Base-by-base conservation (phyloP, 2,329 filamentous ascomycete genomes). In the Ceratocystis albifundus region DNA sequence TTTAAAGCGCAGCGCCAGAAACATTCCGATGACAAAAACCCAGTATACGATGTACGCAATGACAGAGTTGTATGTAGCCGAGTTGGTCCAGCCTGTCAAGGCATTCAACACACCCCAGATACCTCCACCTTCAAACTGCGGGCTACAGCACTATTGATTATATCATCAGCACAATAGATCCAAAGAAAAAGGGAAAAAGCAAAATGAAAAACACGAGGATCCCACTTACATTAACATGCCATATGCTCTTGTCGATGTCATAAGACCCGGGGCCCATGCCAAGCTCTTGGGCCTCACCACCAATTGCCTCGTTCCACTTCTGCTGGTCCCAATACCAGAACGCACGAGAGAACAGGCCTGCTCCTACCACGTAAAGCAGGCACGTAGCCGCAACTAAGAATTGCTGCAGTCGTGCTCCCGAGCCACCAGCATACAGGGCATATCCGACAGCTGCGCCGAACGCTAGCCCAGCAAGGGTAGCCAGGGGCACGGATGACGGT, bases 71-170 rank as follows among this genome's bases (percentile, higher is more conserved):
- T 93, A 91, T 1, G 90, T 95, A 4, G 89, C 91, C 12, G 88
- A 90, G 77, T 96, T 96, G 69, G 85, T 83, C 91, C 91, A 96
- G 67, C 91, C 90, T 10, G 96, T 80, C 65, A 96, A 80, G 67
- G 89, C 85, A 71, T 95, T 93, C 80, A 96, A 90, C 70, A 96
- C 85, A 66, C 89, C 89, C 90, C 90, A 96, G 57, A 88, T 89
- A 46, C 87, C 85, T 61, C 87, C 87, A 32, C 88, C 87, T 69
- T 89, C 86, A 48, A 86, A 75, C 64, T 84, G 77, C 0, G 90
- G 87, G 71, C 84, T 92, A 74, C 89, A 94, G 78, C 89, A 95
- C 85, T 88, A 68, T 32, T 20, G n/a, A 46, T 32, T 15, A 17
- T 28, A 28, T 28, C 22, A 32, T 68, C 61, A 68, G 64, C 64